These are phyloP conservation scores for Alternaria sp. DNA, from an alignment of 2,329 filamentous ascomycete genomes.

Conservation along the genomic window DNA sequence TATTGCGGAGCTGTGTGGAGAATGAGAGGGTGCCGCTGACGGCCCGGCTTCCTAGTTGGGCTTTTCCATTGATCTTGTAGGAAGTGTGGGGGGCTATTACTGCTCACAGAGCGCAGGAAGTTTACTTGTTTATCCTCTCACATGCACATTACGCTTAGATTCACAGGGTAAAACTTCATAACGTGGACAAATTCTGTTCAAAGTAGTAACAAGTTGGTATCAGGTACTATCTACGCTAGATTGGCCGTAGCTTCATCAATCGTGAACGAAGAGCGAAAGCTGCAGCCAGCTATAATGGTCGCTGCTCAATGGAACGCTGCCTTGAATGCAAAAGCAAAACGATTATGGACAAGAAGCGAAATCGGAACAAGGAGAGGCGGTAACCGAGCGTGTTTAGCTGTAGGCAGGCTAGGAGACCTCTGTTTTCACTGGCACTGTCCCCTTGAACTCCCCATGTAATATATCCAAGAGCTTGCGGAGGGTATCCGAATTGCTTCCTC, in stretches of 20 bases:
- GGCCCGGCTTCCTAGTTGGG: conserved; percentile 16
- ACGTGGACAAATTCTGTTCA: background rate
- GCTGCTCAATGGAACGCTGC: conserved; percentile 25
- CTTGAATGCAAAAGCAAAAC: conserved; percentile 17
- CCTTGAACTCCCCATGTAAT: conserved; percentile 50
- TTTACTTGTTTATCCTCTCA: background rate
- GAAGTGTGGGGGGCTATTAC: background rate
- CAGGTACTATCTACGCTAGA: conserved; percentile 8
- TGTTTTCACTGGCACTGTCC: conserved; percentile 32
- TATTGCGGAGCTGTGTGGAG: conserved; percentile 3
- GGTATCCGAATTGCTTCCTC: conserved; percentile 47
- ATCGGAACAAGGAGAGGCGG: background rate
- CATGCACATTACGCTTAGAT: background rate
- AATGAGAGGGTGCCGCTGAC: conserved; percentile 18
- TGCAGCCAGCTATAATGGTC: background rate
- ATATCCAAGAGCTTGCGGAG: conserved; percentile 52
- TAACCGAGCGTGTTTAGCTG: background rate
- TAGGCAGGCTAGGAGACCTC: conserved; percentile 18
- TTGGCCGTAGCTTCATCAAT: conserved; percentile 12
- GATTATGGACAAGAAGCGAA: conserved; percentile 26
- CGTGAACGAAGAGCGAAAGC: conserved; percentile 1
- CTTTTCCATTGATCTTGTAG: conserved; percentile 1
- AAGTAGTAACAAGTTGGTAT: conserved; percentile 1
- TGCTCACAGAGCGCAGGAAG: background rate
- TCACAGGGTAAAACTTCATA: background rate